Base-by-base conservation (phyloP, 2,329 filamentous ascomycete genomes). In the Chrysosphaeria jannelii region DNA sequence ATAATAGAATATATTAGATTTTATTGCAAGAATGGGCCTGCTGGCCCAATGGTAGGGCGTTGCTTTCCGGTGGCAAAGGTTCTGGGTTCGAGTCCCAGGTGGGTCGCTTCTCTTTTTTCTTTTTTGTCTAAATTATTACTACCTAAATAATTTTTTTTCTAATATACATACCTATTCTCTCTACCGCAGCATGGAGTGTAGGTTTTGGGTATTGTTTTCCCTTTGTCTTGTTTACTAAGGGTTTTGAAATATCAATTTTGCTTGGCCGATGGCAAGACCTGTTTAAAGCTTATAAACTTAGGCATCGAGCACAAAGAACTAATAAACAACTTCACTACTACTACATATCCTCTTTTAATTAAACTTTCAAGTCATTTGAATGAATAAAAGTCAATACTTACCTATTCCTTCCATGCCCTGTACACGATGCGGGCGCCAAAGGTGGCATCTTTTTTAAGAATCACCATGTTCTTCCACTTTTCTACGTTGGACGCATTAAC, bases 351-450 rank as follows among this genome's bases (percentile, higher is more conserved):
- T n/a, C n/a, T n/a, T n/a, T n/a, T n/a, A n/a, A n/a, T n/a, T n/a
- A 11, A 15, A 17, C 7, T n/a, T 12, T 18, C 7, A 7, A n/a
- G 13, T 20, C 8, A 8, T 13, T 8, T 5, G 12, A 8, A n/a
- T 23, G 7, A 17, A 19, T 7, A 19, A 19, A n/a, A 22, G 5
- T 5, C 21, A n/a, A n/a, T n/a, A n/a, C n/a, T n/a, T n/a, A n/a
- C 19, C 16, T 22, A 25, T 31, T 62, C 64, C 41, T 67, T 62
- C 81, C 81, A 93, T 0, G 63, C 74, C 38, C 63, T 65, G 48
- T 90, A 93, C 30, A 88, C 65, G 33, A 69, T 76, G 31, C 64
- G 62, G 30, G 63, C 62, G 2, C 81, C 81, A 42, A 75, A 93
- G 29, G 60, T 63, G 40, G 81, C 54, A 1, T 81, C 81, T 50